A percentile compares a stretch with the other conserved stretches of the same genome.
These are phyloP conservation scores for Stromatinia cepivora DNA, from an alignment of 2,329 filamentous ascomycete genomes.

Conservation along the genomic window DNA sequence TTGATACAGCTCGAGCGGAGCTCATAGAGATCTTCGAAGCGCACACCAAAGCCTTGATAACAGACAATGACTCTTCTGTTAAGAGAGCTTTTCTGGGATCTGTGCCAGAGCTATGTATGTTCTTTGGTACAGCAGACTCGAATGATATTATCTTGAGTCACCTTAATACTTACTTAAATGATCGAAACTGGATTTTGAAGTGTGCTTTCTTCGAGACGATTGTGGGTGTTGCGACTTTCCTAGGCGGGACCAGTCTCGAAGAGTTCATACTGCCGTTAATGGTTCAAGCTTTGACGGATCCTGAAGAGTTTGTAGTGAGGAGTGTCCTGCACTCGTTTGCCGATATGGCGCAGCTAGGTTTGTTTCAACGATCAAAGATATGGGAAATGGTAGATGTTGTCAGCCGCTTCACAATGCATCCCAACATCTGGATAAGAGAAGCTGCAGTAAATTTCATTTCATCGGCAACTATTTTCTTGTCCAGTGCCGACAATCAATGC, in stretches of 20 bases:
- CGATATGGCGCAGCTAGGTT: conserved; percentile 81
- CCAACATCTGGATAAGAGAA: conserved; percentile 93
- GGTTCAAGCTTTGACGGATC: conserved; percentile 89
- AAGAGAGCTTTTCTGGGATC: conserved; percentile 88
- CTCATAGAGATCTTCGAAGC: conserved; percentile 80
- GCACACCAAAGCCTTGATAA: conserved; percentile 86
- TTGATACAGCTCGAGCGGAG: conserved; percentile 82
- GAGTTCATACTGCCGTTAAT: conserved; percentile 95
- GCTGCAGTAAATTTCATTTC: conserved; percentile 82
- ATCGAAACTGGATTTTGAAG: conserved; percentile 93
- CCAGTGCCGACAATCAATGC: conserved; percentile 77
- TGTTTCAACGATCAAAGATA: conserved; percentile 79
- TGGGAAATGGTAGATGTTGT: conserved; percentile 88
- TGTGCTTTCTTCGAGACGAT: conserved; percentile 96
- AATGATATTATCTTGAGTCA: conserved; percentile 97
- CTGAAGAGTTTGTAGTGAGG: conserved; percentile 92
- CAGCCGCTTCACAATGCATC: conserved; percentile 85
- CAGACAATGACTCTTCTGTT: conserved; percentile 82
- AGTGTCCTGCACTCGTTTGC: conserved; percentile 85
- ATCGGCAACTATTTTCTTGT: conserved; percentile 72
- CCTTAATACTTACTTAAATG: conserved; percentile 95
- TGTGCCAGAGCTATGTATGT: conserved; percentile 88
- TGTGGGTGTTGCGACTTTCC: conserved; percentile 86
- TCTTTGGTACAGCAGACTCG: conserved; percentile 87
- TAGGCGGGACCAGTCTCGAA: conserved; percentile 85